phyloP scores from a whole-genome alignment of 2,329 filamentous ascomycete species.

The Colletotrichum somersetense region DNA sequence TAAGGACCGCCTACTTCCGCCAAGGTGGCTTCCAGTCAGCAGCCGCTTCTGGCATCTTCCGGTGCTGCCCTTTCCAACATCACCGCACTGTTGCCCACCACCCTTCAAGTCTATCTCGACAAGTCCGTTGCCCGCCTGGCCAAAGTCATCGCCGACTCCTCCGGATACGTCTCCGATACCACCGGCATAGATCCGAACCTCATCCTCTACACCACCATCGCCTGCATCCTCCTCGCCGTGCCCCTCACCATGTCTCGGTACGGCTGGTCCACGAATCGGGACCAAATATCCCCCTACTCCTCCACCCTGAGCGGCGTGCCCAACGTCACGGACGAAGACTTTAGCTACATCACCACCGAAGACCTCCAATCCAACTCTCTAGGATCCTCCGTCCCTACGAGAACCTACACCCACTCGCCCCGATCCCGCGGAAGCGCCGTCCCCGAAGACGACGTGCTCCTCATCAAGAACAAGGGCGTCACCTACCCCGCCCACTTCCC shows the following conservation, averaged over 20 bases:
- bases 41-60: conserved; percentile 69
- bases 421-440: conserved; percentile 51
- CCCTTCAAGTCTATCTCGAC: conserved; percentile 67
- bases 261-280: conserved; percentile 61
- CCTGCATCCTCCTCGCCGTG: conserved; percentile 61
- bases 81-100: conserved; percentile 61
- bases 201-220: conserved; percentile 64
- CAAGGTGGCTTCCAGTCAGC: conserved; percentile 74
- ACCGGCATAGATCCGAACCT: conserved; percentile 62
- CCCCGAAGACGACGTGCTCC: conserved; percentile 76
- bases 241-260: conserved; percentile 68
- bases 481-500: conserved; percentile 80
- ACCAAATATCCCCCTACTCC: conserved; percentile 65
- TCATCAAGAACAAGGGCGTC: conserved; percentile 76
- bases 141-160: conserved; percentile 60
- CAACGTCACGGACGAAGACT: conserved; percentile 81
- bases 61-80: conserved; percentile 74
- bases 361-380: conserved; percentile 68
- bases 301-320: conserved; percentile 62
- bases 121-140: conserved; percentile 64
- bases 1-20: conserved; percentile 50
- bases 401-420: conserved; percentile 55
- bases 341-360: conserved; percentile 84
- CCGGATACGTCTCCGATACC: conserved; percentile 65
- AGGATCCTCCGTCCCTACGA: conserved; percentile 52